These are phyloP conservation scores for Phaseolus coccineus DNA, from an alignment of 331 rosid species.

Conservation along the genomic window DNA sequence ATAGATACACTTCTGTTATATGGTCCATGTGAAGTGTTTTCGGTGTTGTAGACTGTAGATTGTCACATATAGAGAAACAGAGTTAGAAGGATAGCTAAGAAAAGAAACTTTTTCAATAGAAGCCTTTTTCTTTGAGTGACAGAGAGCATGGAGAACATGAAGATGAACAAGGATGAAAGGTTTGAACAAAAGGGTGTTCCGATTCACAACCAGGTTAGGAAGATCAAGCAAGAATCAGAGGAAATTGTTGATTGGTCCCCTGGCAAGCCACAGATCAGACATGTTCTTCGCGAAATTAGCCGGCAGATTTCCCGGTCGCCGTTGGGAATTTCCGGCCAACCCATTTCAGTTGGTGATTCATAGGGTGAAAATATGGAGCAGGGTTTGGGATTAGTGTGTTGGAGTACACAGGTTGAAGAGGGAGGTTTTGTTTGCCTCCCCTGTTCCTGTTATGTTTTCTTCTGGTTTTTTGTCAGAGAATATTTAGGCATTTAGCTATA, in stretches of 20 bases:
- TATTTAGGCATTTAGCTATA: slow-evolving; percentile 29
- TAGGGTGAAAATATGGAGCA: slow-evolving; percentile 16
- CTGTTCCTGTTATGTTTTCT: slow-evolving; percentile 49
- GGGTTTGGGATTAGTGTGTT: slow-evolving; percentile 31
- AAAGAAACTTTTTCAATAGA: slow-evolving; percentile 28
- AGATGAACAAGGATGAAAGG: slow-evolving; percentile 44
- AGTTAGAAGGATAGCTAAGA: slow-evolving; percentile 4
- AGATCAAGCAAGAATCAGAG: slow-evolving; percentile 88
- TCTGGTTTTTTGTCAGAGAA: slow-evolving; percentile 43
- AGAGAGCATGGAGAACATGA: slow-evolving; percentile 60
- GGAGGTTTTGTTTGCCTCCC: slow-evolving; percentile 45
- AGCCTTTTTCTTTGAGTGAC: neutral
- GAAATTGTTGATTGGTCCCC: slow-evolving; percentile 64
- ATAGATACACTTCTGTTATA: slow-evolving; percentile 42
- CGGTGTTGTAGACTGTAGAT: neutral
- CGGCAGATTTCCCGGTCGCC: slow-evolving; percentile 77
- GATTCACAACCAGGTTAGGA: slow-evolving; percentile 80
- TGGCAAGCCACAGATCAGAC: slow-evolving; percentile 69
- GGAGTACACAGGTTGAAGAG: slow-evolving; percentile 27
- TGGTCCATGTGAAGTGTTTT: neutral
- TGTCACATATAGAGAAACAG: neutral
- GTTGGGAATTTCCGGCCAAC: slow-evolving; percentile 63
- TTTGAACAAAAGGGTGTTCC: slow-evolving; percentile 50
- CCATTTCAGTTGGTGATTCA: slow-evolving; percentile 57
- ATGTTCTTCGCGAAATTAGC: slow-evolving; percentile 55